Conservation (phyloP, 306 rosid genomes). For the Herpetospermum pedunculosum region DNA sequence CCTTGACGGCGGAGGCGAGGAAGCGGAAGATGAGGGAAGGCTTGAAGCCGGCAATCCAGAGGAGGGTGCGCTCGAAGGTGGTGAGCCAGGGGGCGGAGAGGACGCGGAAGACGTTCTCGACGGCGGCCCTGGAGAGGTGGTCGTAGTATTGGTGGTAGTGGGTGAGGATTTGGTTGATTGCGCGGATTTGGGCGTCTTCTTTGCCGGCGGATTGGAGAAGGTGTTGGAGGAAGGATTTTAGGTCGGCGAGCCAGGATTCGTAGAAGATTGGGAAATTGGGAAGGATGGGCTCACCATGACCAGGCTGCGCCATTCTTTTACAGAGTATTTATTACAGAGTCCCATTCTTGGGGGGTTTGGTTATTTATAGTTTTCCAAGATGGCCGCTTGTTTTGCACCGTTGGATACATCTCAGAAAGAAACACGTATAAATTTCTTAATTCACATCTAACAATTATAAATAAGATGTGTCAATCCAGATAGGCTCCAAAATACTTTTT, state of each 20-base stretch:
- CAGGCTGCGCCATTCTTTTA: background rate
- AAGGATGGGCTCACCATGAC: background rate
- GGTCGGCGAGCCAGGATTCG: constrained; percentile 13
- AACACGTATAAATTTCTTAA: too few species aligned
- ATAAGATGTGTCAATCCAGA: too few species aligned
- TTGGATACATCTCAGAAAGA: too few species aligned
- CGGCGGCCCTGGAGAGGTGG: constrained; percentile 3
- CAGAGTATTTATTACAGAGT: too few species aligned
- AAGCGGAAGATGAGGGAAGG: constrained; percentile 16
- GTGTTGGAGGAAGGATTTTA: constrained; percentile 8
- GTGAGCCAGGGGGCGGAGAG: constrained; percentile 31
- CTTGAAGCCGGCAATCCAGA: constrained; percentile 28
- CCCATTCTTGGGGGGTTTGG: too few species aligned
- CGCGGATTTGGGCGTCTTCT: background rate
- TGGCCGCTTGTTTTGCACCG: too few species aligned
- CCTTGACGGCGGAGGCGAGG: constrained; percentile 5
- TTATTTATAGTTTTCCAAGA: too few species aligned
- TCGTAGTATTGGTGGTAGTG: constrained; percentile 26
- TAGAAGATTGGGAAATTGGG: constrained; percentile 10
- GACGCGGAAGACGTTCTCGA: constrained; percentile 16
- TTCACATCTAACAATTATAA: too few species aligned
- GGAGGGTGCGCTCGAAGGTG: constrained; percentile 17
- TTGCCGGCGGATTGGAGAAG: background rate
- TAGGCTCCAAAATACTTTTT: too few species aligned
- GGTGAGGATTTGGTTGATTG: constrained; percentile 20